Evolutionary conservation across 495 filamentous ascomycete genomes (phyloP).

Genomic region (Talaromyces borbonicus): DNA sequence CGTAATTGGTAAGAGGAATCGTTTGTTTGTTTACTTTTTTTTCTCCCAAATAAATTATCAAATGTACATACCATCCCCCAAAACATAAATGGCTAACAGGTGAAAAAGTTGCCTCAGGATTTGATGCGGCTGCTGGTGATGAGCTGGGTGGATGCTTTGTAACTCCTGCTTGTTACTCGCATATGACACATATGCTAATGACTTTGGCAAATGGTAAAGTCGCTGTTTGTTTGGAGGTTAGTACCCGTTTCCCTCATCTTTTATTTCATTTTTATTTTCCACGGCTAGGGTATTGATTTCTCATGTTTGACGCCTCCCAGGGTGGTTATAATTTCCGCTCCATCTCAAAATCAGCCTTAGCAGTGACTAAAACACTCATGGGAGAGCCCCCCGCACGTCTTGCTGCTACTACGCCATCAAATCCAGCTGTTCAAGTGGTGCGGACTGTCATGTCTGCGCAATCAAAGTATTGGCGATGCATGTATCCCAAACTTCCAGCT

Average conservation of each 20-base stretch:
- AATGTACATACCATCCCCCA: neutral
- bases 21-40: neutral
- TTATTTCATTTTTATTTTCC: neutral
- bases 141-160: constrained; percentile 87
- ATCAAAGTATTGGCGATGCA: constrained; percentile 48
- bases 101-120: constrained; percentile 71
- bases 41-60: neutral
- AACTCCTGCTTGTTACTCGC: constrained; percentile 81
- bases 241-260: neutral
- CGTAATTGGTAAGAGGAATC: constrained; percentile 53
- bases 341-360: constrained; percentile 83
- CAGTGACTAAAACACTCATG: constrained; percentile 88
- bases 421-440: constrained; percentile 37
- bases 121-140: constrained; percentile 91
- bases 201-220: constrained; percentile 84
- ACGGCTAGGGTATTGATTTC: neutral
- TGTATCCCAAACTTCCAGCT: constrained; percentile 39
- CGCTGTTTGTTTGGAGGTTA: constrained; percentile 75
- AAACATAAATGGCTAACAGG: constrained; percentile 9
- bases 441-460: constrained; percentile 46
- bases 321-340: constrained; percentile 92
- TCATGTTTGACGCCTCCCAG: constrained; percentile 18
- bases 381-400: constrained; percentile 80
- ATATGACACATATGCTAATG: constrained; percentile 99
- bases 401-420: constrained; percentile 35